Evolutionary conservation across 805 yeast species (phyloP), one percentile per base, ranked within the genome.

Genomic region (Tetrapisispora fleetii): DNA sequence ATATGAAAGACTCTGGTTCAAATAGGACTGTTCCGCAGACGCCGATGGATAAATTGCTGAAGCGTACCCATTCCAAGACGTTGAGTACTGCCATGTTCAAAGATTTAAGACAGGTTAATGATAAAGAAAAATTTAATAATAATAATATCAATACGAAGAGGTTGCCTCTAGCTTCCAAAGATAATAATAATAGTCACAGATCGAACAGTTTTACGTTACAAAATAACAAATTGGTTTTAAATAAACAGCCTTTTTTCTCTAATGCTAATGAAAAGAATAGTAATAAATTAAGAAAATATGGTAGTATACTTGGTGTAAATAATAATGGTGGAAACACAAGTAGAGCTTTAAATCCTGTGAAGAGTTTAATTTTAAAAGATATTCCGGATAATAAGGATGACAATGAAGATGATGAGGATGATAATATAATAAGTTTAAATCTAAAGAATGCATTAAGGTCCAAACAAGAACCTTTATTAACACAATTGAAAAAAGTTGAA

Each of bases 361-460:
- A 63, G 48, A 60, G 64, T 49, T 50, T 62, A 19, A 61, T 67
- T 17, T 50, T 58, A 40, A 59, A 60, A 43, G 71, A 62, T 46
- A 48, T 56, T 17, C 54, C 52, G 3, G 55, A 50, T 33, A 32
- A 33, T 13, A 42, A 35, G 18, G 24, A 24, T 17, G 51, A 42
- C 6, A 56, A 51, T 5, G 58, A 50, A 2, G 54, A 51, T 2
- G 57, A 52, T 17, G 61, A 52, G 35, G 59, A 50, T 2, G 58
- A 50, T 10, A 57, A 55, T 18, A 60, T 56, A 17, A 47, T 53
- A 28, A 54, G 56, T 18, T 43, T 49, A 19, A 64, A 63, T 47
- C 61, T 67, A 44, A 56, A 67, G 44, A 59, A 58, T 18, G 67
- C 71, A 3, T 57, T 68, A 39, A 55, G 64, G 19, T 43, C 49